These are phyloP conservation scores for Aspergillus hortae DNA, from an alignment of 2,329 filamentous ascomycete genomes.

Conservation along the genomic window DNA sequence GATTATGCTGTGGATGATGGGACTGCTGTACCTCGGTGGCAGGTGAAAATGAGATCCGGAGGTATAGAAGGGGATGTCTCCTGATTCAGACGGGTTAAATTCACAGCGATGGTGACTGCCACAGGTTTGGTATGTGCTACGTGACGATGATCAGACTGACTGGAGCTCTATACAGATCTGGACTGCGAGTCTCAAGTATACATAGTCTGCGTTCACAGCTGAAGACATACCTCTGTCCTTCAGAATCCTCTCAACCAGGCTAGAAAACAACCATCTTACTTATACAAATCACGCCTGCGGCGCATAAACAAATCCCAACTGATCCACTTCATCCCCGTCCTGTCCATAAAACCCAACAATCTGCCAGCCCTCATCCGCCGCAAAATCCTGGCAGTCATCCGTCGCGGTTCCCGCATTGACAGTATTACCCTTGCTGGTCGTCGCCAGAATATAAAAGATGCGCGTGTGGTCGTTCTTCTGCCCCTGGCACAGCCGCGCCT, in stretches of 20 bases:
- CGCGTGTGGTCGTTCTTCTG: constrained; percentile 46
- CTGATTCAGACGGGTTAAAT: too few species aligned
- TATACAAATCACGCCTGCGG: background rate
- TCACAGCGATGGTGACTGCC: background rate
- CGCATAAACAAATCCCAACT: constrained; percentile 41
- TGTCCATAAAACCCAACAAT: constrained; percentile 55
- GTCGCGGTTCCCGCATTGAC: constrained; percentile 47
- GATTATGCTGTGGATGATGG: too few species aligned
- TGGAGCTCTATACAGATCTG: background rate
- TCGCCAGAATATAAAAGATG: constrained; percentile 55
- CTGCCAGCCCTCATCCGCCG: constrained; percentile 49
- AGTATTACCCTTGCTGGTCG: constrained; percentile 48
- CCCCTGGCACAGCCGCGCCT: constrained; percentile 51
- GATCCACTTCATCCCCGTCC: constrained; percentile 55
- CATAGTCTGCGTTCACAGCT: too few species aligned
- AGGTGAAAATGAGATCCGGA: too few species aligned
- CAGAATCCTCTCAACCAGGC: too few species aligned
- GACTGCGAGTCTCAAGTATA: background rate
- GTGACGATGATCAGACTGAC: too few species aligned
- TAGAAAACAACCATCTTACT: too few species aligned
- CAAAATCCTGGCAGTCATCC: constrained; percentile 45
- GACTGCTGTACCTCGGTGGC: too few species aligned
- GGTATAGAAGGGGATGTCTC: too few species aligned
- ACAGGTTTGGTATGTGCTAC: background rate
- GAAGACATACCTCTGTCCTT: too few species aligned